Evolutionary conservation across 306 rosid species (phyloP).

Genomic region (Quercus variabilis): DNA sequence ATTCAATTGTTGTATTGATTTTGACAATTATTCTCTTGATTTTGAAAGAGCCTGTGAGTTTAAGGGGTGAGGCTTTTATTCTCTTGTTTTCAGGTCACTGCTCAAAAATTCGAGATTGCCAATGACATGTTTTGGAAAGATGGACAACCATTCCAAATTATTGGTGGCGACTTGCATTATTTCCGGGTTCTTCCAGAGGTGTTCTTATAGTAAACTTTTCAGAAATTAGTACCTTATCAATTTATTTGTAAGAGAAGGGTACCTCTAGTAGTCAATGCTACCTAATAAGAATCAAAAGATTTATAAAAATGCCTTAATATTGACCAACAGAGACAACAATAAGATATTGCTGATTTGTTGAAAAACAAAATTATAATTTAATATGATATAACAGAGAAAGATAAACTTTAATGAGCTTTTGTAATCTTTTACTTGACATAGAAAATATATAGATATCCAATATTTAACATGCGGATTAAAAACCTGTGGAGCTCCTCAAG

Average conservation of each 20-base stretch:
- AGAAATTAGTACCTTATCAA: not conserved
- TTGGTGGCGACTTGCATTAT: conserved; percentile 95
- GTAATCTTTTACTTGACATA: not conserved
- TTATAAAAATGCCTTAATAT: not conserved
- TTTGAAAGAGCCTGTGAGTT: not conserved
- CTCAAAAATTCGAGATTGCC: not conserved
- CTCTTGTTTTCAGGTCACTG: not conserved
- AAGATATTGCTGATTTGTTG: not conserved
- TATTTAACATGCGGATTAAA: not conserved
- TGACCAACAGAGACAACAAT: not conserved
- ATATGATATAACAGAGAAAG: not conserved
- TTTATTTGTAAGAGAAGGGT: not conserved
- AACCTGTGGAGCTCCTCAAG: not conserved
- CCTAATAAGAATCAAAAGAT: not conserved
- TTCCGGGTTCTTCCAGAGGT: conserved; percentile 94
- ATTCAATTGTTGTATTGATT: not conserved
- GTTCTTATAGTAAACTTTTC: conserved; percentile 2
- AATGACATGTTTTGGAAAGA: conserved; percentile 10
- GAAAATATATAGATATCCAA: not conserved
- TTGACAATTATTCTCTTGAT: not conserved
- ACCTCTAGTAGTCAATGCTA: not conserved
- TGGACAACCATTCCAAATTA: conserved; percentile 17
- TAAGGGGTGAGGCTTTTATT: not conserved
- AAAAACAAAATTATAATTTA: not conserved
- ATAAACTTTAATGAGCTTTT: not conserved